Percentiles rank a stretch among this genome's conserved stretches.
phyloP scores from a whole-genome alignment of 352 stramenopile species.

The Phytopythium delawarense region DNA sequence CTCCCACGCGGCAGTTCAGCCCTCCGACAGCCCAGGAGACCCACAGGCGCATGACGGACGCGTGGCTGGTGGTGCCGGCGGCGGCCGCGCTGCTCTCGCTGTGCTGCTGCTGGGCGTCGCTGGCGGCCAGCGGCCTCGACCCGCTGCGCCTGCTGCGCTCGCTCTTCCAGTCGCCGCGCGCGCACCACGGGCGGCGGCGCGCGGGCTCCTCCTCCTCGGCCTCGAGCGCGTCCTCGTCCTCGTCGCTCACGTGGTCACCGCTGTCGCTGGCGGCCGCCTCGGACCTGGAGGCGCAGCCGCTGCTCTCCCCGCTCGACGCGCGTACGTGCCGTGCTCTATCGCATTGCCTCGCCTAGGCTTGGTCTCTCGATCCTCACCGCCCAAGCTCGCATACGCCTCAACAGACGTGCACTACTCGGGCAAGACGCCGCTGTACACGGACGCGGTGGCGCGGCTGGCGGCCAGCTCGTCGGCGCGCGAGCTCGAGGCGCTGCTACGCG shows the following conservation, averaged over 20 bases:
- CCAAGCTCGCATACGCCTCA: not conserved
- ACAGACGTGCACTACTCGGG: conserved; percentile 50
- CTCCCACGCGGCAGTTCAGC: not conserved
- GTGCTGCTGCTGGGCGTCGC: conserved; percentile 28
- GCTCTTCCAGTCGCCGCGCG: conserved; percentile 45
- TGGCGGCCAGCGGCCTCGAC: conserved; percentile 57
- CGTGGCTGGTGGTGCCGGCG: conserved; percentile 29
- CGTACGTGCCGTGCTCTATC: not conserved
- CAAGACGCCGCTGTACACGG: conserved; percentile 64
- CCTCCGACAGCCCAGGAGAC: not conserved
- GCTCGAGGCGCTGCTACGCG: conserved; percentile 57
- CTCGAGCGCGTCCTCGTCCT: conserved; percentile 19
- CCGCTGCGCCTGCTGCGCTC: conserved; percentile 59
- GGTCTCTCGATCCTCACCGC: not conserved
- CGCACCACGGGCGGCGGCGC: conserved; percentile 22
- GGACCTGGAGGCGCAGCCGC: conserved; percentile 5
- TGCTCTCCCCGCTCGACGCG: not conserved
- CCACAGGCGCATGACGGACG: conserved; percentile 14
- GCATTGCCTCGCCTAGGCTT: too few species aligned
- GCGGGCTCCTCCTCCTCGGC: conserved; percentile 17
- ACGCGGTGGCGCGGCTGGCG: conserved; percentile 49
- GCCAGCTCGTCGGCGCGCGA: conserved; percentile 33
- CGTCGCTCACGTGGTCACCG: conserved; percentile 6
- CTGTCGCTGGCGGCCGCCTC: conserved; percentile 4
- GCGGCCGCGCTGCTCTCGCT: conserved; percentile 38